Percentiles rank a stretch among this genome's conserved stretches.
These are phyloP conservation scores for Tricholoma bakamatsutake DNA, from an alignment of 768 basidiomycete species.

Conservation along the genomic window DNA sequence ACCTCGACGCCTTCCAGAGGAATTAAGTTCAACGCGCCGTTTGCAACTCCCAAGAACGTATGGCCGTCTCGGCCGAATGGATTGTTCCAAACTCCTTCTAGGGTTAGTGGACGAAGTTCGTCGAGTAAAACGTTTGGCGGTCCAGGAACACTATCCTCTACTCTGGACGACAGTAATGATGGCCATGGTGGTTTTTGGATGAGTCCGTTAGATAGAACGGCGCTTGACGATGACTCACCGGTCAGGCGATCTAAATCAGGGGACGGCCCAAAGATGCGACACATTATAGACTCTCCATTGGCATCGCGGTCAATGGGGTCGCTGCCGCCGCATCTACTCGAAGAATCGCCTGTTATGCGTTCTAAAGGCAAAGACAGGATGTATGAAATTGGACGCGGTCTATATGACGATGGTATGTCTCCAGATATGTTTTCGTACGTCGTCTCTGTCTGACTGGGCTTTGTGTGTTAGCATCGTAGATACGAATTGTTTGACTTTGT, in stretches of 20 bases:
- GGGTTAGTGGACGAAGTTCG: conserved; percentile 24
- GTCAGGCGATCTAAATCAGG: conserved; percentile 36
- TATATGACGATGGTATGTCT: conserved; percentile 4
- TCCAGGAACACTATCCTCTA: conserved; percentile 21
- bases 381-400: conserved; percentile 2
- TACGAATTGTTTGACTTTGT: neutral
- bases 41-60: conserved; percentile 56
- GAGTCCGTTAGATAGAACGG: conserved; percentile 18
- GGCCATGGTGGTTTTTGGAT: conserved; percentile 13
- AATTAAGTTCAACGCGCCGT: conserved; percentile 52
- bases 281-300: conserved; percentile 28
- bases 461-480: neutral
- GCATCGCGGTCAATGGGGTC: conserved; percentile 17
- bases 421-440: neutral
- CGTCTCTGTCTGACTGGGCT: neutral
- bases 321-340: conserved; percentile 15
- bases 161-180: conserved; percentile 24
- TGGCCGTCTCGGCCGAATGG: conserved; percentile 40
- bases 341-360: conserved; percentile 31
- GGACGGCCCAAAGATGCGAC: conserved; percentile 26
- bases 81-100: conserved; percentile 51
- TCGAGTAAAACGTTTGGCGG: conserved; percentile 23
- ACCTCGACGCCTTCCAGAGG: conserved; percentile 79
- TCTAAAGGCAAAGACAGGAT: conserved; percentile 12
- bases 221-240: conserved; percentile 47